Conservation (phyloP, 352 stramenopile species). For the Aphanomyces astaci region DNA sequence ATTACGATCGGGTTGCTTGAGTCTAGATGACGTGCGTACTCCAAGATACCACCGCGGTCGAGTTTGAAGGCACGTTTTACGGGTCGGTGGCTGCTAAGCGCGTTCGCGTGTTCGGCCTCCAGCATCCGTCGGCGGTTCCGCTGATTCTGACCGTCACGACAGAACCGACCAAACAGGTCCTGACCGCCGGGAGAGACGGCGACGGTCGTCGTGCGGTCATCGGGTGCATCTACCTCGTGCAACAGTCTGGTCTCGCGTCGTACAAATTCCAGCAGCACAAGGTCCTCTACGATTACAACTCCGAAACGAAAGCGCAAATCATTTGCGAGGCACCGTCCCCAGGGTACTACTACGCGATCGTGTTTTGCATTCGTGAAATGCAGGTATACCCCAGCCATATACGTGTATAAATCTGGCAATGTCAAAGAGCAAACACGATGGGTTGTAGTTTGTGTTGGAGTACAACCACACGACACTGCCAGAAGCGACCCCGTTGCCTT, state of each 20-base stretch:
- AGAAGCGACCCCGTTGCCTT: background rate
- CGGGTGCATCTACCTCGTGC: conserved; percentile 17
- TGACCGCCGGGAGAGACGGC: background rate
- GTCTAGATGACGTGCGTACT: conserved; percentile 12
- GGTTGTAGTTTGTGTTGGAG: conserved; percentile 10
- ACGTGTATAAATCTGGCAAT: background rate
- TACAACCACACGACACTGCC: conserved; percentile 7
- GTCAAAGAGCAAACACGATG: background rate
- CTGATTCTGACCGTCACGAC: conserved; percentile 4
- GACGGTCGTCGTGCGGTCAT: too few relatives aligned
- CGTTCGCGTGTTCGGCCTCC: conserved; percentile 9
- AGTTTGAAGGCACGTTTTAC: conserved; percentile 14
- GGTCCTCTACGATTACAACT: background rate
- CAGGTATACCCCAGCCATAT: conserved; percentile 1
- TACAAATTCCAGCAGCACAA: conserved; percentile 6
- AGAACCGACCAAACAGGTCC: background rate
- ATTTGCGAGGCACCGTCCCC: background rate
- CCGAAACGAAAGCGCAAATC: background rate
- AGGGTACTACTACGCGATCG: conserved; percentile 6
- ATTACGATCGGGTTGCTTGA: too few relatives aligned
- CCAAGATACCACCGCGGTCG: background rate
- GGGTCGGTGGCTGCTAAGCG: conserved; percentile 17
- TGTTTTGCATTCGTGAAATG: conserved; percentile 7
- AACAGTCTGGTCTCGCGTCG: conserved; percentile 12
- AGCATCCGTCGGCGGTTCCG: background rate